Evolutionary conservation across 2,329 filamentous ascomycete species (phyloP).

Genomic region (Aphanocladium album): DNA sequence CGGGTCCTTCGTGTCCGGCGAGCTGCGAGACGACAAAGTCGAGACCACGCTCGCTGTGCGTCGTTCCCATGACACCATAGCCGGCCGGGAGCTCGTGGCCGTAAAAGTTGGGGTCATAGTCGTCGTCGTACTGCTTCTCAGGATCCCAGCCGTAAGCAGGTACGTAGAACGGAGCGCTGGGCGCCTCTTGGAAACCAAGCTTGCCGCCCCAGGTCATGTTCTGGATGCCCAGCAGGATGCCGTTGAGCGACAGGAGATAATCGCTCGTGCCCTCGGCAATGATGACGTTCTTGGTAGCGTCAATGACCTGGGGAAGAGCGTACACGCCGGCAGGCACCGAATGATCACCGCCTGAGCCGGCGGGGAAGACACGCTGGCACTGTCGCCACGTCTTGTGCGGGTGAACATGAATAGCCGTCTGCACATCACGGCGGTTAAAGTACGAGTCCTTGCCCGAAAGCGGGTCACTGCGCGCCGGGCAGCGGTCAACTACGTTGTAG

Average conservation of each 20-base stretch:
- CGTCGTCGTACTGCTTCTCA: conserved; percentile 38
- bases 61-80: conserved; percentile 63
- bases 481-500: conserved; percentile 68
- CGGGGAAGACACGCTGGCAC: conserved; percentile 41
- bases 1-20: conserved; percentile 63
- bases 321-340: conserved; percentile 41
- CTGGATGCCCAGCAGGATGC: conserved; percentile 66
- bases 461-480: conserved; percentile 64
- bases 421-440: conserved; percentile 66
- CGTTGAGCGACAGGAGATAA: conserved; percentile 62
- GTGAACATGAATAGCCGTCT: conserved; percentile 62
- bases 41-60: conserved; percentile 68
- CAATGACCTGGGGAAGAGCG: conserved; percentile 64
- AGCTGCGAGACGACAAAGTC: conserved; percentile 63
- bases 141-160: conserved; percentile 33
- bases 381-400: conserved; percentile 44
- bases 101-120: conserved; percentile 25
- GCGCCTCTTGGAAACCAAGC: conserved; percentile 62
- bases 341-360: conserved; percentile 37
- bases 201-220: conserved; percentile 76
- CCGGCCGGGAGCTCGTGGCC: conserved; percentile 46
- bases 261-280: conserved; percentile 69
- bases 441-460: conserved; percentile 69
- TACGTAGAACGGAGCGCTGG: conserved; percentile 61
- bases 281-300: conserved; percentile 66